Evolutionary conservation across 345 rosid genomes (phyloP).

Genomic region (Hibiscus tridactylites): DNA sequence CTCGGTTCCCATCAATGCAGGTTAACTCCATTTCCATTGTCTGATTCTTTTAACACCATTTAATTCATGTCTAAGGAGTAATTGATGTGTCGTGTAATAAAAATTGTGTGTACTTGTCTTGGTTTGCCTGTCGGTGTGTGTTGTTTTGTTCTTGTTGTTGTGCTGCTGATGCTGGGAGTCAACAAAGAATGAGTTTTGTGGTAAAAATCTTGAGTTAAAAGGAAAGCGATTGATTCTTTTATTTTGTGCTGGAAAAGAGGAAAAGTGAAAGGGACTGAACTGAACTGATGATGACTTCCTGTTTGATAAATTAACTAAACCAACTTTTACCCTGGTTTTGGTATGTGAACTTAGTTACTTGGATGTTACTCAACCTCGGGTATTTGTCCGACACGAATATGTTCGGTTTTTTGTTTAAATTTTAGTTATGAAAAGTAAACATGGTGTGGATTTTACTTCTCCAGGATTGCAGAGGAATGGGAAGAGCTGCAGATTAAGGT

Average conservation of each 20-base stretch:
- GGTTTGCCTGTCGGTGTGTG: neutral
- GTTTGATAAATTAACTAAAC: constrained; percentile 5
- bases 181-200: too few relatives aligned
- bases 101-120: neutral
- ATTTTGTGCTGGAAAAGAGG: neutral
- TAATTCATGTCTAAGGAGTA: neutral
- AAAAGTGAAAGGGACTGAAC: neutral
- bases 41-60: neutral
- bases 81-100: neutral
- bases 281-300: neutral
- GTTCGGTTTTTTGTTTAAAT: too few relatives aligned
- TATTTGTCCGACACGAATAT: neutral
- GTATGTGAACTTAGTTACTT: neutral
- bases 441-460: neutral
- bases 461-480: constrained; percentile 88
- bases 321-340: neutral
- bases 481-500: constrained; percentile 89
- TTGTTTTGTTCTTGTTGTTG: too few relatives aligned
- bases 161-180: too few relatives aligned
- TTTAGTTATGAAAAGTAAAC: too few relatives aligned
- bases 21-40: constrained; percentile 22
- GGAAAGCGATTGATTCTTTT: constrained; percentile 5
- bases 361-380: neutral
- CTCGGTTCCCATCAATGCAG: constrained; percentile 76
- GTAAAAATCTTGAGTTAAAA: neutral